Conservation (phyloP, 345 rosid species). For the Populus alba region DNA sequence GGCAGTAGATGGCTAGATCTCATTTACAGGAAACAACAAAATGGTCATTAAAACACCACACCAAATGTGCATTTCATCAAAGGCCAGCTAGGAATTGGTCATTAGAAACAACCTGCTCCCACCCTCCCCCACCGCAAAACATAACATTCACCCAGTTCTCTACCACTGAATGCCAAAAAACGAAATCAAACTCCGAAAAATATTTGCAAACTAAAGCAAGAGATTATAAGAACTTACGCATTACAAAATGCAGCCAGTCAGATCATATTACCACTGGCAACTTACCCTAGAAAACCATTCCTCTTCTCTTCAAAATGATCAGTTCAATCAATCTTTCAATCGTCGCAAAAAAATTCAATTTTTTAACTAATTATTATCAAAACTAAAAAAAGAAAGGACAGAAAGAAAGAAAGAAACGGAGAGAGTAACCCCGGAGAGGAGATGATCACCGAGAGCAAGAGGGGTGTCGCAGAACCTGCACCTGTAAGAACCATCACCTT, state of each 20-base stretch:
- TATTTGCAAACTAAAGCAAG: background rate
- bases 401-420: background rate
- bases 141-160: background rate
- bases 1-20: background rate
- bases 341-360: background rate
- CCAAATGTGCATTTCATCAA: background rate
- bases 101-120: background rate
- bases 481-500: constrained; percentile 20
- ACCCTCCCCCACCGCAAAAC: background rate
- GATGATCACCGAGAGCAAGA: constrained; percentile 41
- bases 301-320: background rate
- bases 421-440: constrained; percentile 33
- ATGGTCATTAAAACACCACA: background rate
- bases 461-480: constrained; percentile 41
- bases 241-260: background rate
- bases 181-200: background rate
- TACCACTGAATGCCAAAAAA: background rate
- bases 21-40: background rate
- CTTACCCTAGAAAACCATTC: constrained; percentile 1
- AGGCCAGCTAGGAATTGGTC: background rate
- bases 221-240: constrained; percentile 35
- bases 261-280: background rate
- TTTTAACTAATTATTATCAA: background rate
- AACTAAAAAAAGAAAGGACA: background rate
- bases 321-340: background rate